phyloP scores from a whole-genome alignment of 1,284 basidiomycete genomes.

The Microbotryomycetes sp. region DNA sequence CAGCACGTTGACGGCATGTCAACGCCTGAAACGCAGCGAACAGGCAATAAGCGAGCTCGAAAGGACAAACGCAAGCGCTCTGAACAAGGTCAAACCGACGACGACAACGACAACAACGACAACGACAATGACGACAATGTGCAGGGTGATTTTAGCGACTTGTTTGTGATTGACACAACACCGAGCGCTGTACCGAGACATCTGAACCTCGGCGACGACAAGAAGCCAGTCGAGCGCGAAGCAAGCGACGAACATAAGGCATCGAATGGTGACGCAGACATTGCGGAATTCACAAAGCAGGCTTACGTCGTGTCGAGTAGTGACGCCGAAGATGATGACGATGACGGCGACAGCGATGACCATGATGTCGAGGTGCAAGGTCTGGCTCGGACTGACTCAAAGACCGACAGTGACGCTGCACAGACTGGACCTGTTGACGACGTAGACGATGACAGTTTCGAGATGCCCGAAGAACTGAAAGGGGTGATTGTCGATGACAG shows the following conservation, averaged over 20 bases:
- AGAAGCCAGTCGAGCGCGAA: neutral
- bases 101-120: neutral
- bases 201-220: neutral
- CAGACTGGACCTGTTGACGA: neutral
- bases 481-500: conserved; percentile 31
- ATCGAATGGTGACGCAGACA: conserved; percentile 10
- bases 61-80: too few relatives aligned
- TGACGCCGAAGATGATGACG: neutral
- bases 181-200: conserved; percentile 16
- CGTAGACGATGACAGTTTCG: conserved; percentile 17
- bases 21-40: too few relatives aligned
- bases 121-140: conserved; percentile 27
- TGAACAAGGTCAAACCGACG: too few relatives aligned
- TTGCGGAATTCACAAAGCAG: conserved; percentile 13
- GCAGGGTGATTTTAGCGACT: conserved; percentile 24
- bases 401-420: neutral
- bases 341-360: neutral
- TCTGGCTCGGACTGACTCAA: neutral
- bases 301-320: neutral
- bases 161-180: conserved; percentile 30
- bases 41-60: too few relatives aligned
- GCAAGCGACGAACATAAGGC: neutral
- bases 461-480: conserved; percentile 12
- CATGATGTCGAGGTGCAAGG: conserved; percentile 6
- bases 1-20: too few relatives aligned